phyloP scores from a whole-genome alignment of 2,329 filamentous ascomycete genomes.

The Aspergillus fijiensis region DNA sequence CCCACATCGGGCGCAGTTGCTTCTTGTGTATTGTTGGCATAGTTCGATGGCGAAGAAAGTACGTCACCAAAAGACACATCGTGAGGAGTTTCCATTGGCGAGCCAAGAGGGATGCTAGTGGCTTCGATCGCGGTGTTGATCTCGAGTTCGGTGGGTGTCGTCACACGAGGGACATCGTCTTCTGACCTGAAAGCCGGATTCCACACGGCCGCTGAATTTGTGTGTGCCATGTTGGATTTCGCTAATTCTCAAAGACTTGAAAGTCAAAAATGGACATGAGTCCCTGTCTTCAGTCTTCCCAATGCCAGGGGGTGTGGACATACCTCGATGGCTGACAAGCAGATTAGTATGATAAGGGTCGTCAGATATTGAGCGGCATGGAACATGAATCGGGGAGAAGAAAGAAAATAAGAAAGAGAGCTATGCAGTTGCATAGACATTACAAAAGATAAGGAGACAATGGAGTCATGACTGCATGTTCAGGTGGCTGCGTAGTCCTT shows the following conservation, averaged over 20 bases:
- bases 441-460: neutral
- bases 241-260: slow-evolving; percentile 4
- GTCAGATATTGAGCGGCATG: slow-evolving; percentile 12
- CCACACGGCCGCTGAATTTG: slow-evolving; percentile 45
- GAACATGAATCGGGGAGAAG: slow-evolving; percentile 4
- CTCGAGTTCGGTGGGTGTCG: slow-evolving; percentile 16
- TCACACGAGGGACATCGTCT: slow-evolving; percentile 18
- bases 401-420: neutral
- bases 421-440: neutral
- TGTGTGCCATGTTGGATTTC: slow-evolving; percentile 25
- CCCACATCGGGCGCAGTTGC: slow-evolving; percentile 9
- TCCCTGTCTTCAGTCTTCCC: slow-evolving; percentile 24
- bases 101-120: slow-evolving; percentile 4
- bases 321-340: slow-evolving; percentile 22
- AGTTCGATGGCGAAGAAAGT: neutral
- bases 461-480: slow-evolving; percentile 9
- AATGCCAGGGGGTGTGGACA: slow-evolving; percentile 23
- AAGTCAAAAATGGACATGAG: slow-evolving; percentile 12
- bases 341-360: slow-evolving; percentile 10
- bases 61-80: neutral
- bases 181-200: slow-evolving; percentile 57
- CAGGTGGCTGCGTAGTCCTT: neutral
- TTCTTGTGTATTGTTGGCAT: slow-evolving; percentile 17
- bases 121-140: slow-evolving; percentile 5
- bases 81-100: slow-evolving; percentile 6